Percentiles rank a stretch among this genome's conserved stretches.
Evolutionary conservation across 371 early-diverging fungal species (phyloP).

Genomic region (Cokeromyces recurvatus): DNA sequence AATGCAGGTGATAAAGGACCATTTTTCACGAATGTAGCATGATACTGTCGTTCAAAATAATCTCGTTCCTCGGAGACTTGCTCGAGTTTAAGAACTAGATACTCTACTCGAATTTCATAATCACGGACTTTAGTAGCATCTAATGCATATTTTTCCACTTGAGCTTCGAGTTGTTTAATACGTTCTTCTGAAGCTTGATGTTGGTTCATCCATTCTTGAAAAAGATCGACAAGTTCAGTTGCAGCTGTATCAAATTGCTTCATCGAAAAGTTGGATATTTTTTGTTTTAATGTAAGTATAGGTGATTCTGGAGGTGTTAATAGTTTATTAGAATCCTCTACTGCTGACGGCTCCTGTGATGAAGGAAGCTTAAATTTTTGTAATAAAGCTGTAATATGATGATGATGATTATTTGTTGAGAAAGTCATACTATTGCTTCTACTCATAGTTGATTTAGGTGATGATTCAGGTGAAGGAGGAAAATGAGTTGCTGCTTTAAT

Average conservation of each 20-base stretch:
- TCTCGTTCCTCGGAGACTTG: conserved; percentile 41
- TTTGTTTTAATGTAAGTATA: not conserved
- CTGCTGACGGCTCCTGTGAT: too few relatives aligned
- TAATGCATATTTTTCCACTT: conserved; percentile 25
- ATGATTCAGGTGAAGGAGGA: conserved; percentile 6
- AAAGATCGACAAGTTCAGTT: conserved; percentile 23
- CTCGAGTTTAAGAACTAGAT: conserved; percentile 34
- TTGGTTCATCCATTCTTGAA: conserved; percentile 21
- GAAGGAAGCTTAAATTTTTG: conserved; percentile 21
- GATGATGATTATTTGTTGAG: too few relatives aligned
- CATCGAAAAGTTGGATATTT: not conserved
- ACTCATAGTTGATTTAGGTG: conserved; percentile 9
- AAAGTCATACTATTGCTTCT: not conserved
- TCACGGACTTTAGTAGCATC: conserved; percentile 40
- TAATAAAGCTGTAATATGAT: conserved; percentile 18
- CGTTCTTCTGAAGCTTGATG: conserved; percentile 16
- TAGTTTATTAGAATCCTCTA: too few relatives aligned
- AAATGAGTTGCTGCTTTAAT: too few relatives aligned
- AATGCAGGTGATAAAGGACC: conserved; percentile 6
- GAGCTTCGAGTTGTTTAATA: conserved; percentile 21
- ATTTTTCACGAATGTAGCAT: too few relatives aligned
- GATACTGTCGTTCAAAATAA: conserved; percentile 11
- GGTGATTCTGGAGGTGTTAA: conserved; percentile 12
- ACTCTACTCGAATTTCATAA: conserved; percentile 41
- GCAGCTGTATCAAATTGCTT: conserved; percentile 10